These are phyloP conservation scores for Kwoniella shivajii DNA, from an alignment of 1,284 basidiomycete species.

Conservation along the genomic window DNA sequence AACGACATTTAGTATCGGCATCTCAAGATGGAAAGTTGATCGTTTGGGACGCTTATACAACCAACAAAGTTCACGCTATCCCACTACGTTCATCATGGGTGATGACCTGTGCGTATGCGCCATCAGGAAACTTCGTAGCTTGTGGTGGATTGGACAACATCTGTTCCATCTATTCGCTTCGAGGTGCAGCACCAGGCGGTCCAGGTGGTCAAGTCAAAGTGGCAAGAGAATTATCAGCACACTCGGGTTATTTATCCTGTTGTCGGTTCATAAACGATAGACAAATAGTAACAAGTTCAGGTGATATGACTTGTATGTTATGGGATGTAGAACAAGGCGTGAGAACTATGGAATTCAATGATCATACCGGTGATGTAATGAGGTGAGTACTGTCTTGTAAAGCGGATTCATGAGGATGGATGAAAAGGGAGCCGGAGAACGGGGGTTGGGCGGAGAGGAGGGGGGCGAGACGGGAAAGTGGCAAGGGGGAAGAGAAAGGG, in stretches of 20 bases:
- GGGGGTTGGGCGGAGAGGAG: too few relatives aligned
- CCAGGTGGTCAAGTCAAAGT: conserved; percentile 57
- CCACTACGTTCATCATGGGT: conserved; percentile 97
- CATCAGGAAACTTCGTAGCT: conserved; percentile 94
- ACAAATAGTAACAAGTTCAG: conserved; percentile 95
- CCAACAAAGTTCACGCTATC: conserved; percentile 99
- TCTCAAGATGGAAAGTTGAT: conserved; percentile 99
- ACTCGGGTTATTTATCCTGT: conserved; percentile 96
- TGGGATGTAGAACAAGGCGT: conserved; percentile 99
- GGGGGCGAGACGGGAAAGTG: too few relatives aligned
- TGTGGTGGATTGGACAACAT: conserved; percentile 99
- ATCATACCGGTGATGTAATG: conserved; percentile 99
- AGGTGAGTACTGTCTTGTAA: conserved; percentile 62
- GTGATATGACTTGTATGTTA: conserved; percentile 99
- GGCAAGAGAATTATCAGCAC: conserved; percentile 85
- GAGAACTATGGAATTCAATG: conserved; percentile 93
- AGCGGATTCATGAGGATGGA: neutral
- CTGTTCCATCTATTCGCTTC: conserved; percentile 90
- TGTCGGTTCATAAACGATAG: conserved; percentile 98
- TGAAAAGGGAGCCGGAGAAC: neutral
- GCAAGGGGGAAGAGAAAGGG: too few relatives aligned
- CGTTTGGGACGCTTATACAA: conserved; percentile 99
- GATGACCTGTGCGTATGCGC: conserved; percentile 99
- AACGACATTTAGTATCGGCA: conserved; percentile 94
- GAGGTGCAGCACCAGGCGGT: conserved; percentile 53